phyloP scores from a whole-genome alignment of 1,139 yeast genomes.

The Debaryomyces udenii region DNA sequence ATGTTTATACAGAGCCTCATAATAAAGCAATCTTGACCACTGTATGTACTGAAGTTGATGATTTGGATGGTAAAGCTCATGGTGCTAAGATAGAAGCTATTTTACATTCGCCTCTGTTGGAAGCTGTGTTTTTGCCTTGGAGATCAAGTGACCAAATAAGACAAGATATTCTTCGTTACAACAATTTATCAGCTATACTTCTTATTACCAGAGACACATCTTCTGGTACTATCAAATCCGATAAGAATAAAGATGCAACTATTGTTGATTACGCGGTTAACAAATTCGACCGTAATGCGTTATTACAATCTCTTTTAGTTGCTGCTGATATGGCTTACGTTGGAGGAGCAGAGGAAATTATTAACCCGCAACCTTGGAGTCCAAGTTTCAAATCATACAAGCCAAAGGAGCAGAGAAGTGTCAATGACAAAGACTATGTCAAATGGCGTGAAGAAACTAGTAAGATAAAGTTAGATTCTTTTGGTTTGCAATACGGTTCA shows the following conservation, averaged over 20 bases:
- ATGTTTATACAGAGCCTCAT: conserved; percentile 38
- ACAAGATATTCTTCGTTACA: conserved; percentile 40
- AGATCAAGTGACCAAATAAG: conserved; percentile 37
- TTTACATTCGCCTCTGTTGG: conserved; percentile 49
- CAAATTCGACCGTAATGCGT: conserved; percentile 47
- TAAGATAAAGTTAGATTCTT: conserved; percentile 29
- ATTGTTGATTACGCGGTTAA: conserved; percentile 44
- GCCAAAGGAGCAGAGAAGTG: conserved; percentile 45
- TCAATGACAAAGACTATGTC: conserved; percentile 50
- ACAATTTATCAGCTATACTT: conserved; percentile 44
- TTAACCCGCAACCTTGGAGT: conserved; percentile 39
- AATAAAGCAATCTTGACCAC: conserved; percentile 54
- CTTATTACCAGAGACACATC: conserved; percentile 53
- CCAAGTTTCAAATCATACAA: conserved; percentile 43
- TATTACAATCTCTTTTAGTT: conserved; percentile 42
- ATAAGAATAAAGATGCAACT: conserved; percentile 33
- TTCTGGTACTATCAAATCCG: conserved; percentile 44
- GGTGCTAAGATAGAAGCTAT: conserved; percentile 61
- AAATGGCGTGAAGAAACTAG: conserved; percentile 44
- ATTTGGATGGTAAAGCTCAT: conserved; percentile 58
- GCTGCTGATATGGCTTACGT: conserved; percentile 53
- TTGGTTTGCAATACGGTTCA: conserved; percentile 45
- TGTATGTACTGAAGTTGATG: conserved; percentile 52
- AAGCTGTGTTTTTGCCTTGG: conserved; percentile 50
- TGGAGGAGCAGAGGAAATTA: conserved; percentile 53